Evolutionary conservation across 331 rosid genomes (phyloP), one percentile per base, ranked within the genome.

Genomic region (Telfairia occidentalis): DNA sequence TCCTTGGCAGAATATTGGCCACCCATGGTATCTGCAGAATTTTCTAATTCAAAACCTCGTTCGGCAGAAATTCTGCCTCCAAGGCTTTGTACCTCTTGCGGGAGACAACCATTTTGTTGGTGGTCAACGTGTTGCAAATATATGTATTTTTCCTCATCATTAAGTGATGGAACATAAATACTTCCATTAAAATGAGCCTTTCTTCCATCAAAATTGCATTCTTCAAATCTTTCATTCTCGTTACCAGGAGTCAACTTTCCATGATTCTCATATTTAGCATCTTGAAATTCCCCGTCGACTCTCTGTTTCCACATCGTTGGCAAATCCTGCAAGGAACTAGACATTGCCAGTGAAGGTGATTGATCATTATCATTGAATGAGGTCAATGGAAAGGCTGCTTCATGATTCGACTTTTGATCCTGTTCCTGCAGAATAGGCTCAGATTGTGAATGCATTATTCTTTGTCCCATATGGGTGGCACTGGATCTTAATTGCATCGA

Each of bases 341-440:
- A 82, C 60, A 85, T 78, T 77, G 46, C 76, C 23, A 49, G 32
- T 35, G 86, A 83, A 29, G 82, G 82, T 43, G 76, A 65, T 66
- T 79, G 77, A 60, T 66, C 87, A 78, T 78, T 81, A 65, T 66
- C 84, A 16, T 59, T 74, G 43, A 18, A 66, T 19, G 83, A 81
- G 50, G 72, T 77, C 59, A 64, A 82, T 24, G 76, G 49, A 69
- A 79, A 45, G 61, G 43, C 30, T 15, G 54, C 69, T 42, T 60
- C 83, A 79, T 38, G 61, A 67, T 49, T 78, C 85, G 71, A 80
- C 42, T 77, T 86, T 63, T 84, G 84, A 74, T 71, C 78, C 63
- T 67, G 81, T 79, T 83, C 84, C 15, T 70, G 83, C 85, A 90
- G 84, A 40, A 42, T 63, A 23, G 97, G 81, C 50, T 87, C 90